Evolutionary conservation across 257 asterid genomes (phyloP), one percentile per base, ranked within the genome.

Genomic region (Solanum ossicruentum): DNA sequence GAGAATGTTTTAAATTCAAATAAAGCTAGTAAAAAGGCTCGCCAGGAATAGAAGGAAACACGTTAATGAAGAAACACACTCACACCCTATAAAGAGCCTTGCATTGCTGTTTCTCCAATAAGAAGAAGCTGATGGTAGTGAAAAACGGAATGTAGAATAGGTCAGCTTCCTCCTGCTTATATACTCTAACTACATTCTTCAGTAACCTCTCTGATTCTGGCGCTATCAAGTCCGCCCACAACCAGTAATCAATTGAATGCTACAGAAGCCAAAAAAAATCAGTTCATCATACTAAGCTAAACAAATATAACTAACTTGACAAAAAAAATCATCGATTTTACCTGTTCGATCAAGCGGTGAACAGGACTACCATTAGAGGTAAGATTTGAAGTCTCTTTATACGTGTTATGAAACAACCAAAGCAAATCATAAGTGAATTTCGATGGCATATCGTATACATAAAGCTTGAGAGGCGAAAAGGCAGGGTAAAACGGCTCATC

Each of bases 41-140:
- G 85, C 15, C 69, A 43, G 28, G 45, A 43, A 43, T 32, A 12
- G 23, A 60, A 32, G 58, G 80, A 81, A 85, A 41, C 60, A 86
- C 80, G 58, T 39, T 28, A 15, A 23, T 20, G 85, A 58, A 91
- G 97, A 84, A 91, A 88, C 85, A 86, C 98, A 97, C 99, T 97
- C 99, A 97, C 99, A 97, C 99, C 99, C 98, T 94, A 92, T 97
- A 95, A 87, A 95, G 98, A 84, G 98, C 95, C 91, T 94, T 97
- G 98, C 98, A 95, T 55, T 95, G 92, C 85, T 92, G 98, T 36
- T 92, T 93, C 93, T 95, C 98, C 92, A 95, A 51, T 93, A 97
- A 91, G 93, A 97, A 97, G 91, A 87, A 95, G 93, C 98, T 93
- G 81, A 95, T 95, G 55, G 98, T 94, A 4, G 97, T 97, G 93